Evolutionary conservation across 169 alveolate genomes (phyloP).

Genomic region (Plasmodium gonderi): DNA sequence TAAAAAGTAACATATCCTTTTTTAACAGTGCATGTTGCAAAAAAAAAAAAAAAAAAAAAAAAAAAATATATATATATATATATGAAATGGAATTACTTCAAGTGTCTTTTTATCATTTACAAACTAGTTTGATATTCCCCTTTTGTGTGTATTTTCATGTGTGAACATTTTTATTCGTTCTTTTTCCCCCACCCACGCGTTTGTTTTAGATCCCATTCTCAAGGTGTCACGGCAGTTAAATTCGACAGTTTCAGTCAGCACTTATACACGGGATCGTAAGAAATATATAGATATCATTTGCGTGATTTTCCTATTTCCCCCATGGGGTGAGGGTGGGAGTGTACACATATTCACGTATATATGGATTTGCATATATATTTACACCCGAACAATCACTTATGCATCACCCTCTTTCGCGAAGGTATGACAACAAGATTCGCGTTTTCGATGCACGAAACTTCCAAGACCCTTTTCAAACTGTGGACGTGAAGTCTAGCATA

Average conservation of each 20-base stretch:
- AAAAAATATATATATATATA: background rate
- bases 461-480: slow-evolving; percentile 30
- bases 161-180: background rate
- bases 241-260: slow-evolving; percentile 11
- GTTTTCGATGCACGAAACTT: slow-evolving; percentile 49
- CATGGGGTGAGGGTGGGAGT: no score
- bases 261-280: slow-evolving; percentile 58
- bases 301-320: background rate
- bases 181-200: background rate
- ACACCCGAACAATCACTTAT: no score
- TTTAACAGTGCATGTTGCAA: background rate
- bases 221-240: slow-evolving; percentile 67
- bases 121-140: background rate
- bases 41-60: background rate
- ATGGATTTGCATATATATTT: background rate
- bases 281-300: background rate
- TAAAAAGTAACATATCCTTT: slow-evolving; percentile 19
- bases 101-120: background rate
- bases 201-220: slow-evolving; percentile 54
- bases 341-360: background rate
- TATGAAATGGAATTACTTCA: no score
- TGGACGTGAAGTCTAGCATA: slow-evolving; percentile 66
- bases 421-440: slow-evolving; percentile 68
- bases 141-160: background rate
- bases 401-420: background rate